phyloP scores from a whole-genome alignment of 1,284 basidiomycete genomes.

The Cutaneotrichosporon cavernicola region DNA sequence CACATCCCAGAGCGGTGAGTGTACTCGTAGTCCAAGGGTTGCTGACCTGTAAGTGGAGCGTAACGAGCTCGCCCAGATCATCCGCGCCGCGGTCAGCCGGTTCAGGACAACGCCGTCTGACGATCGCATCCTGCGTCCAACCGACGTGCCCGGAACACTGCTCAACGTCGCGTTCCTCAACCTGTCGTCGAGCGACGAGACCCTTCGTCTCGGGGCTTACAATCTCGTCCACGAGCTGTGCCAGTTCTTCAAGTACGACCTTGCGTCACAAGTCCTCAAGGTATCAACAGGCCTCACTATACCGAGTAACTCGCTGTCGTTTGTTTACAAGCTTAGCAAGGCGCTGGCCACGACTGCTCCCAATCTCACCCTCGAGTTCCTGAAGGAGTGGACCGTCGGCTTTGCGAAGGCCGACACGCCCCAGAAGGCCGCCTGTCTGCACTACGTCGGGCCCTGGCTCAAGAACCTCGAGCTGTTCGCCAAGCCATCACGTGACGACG shows the following conservation, averaged over 20 bases:
- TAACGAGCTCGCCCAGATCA: conserved; percentile 63
- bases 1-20: conserved; percentile 42
- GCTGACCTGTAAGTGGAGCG: conserved; percentile 59
- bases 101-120: conserved; percentile 56
- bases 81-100: conserved; percentile 39
- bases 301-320: conserved; percentile 67
- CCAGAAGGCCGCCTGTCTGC: conserved; percentile 68
- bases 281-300: conserved; percentile 64
- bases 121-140: conserved; percentile 71
- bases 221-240: conserved; percentile 74
- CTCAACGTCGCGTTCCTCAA: conserved; percentile 78
- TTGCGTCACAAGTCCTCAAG: conserved; percentile 62
- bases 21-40: background rate
- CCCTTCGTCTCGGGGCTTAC: conserved; percentile 72
- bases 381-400: conserved; percentile 70
- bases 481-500: conserved; percentile 61
- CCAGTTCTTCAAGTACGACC: conserved; percentile 72
- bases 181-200: conserved; percentile 68
- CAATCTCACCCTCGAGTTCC: conserved; percentile 78
- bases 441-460: conserved; percentile 83
- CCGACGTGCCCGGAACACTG: conserved; percentile 77
- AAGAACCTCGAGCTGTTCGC: conserved; percentile 71
- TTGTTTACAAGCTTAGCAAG: conserved; percentile 67
- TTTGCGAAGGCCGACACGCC: conserved; percentile 61
- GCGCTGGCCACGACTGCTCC: conserved; percentile 70